Evolutionary conservation across 805 yeast species (phyloP).

Genomic region (Osmozyma mogii): DNA sequence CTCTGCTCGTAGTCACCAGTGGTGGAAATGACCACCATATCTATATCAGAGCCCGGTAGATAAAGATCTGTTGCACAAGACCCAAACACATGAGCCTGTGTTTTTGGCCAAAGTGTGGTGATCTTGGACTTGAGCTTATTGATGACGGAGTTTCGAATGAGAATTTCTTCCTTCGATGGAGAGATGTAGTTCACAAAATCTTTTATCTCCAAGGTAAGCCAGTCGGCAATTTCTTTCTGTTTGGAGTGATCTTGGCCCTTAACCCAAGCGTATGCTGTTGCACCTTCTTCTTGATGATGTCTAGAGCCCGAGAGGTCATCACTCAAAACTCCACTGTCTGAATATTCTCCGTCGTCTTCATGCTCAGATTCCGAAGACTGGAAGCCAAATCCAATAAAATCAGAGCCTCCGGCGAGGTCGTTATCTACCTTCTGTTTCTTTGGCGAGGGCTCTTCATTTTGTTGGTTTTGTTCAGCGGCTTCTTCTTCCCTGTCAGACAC

Average conservation of each 20-base stretch:
- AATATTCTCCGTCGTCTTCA: slow-evolving; percentile 16
- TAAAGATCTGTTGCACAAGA: slow-evolving; percentile 90
- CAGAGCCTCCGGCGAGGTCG: slow-evolving; percentile 38
- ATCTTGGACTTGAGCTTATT: slow-evolving; percentile 46
- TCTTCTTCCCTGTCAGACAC: slow-evolving; percentile 15
- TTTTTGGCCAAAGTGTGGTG: slow-evolving; percentile 61
- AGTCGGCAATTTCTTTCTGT: slow-evolving; percentile 72
- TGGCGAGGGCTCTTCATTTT: slow-evolving; percentile 1
- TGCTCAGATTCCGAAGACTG: slow-evolving; percentile 35
- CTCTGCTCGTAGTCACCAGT: slow-evolving; percentile 53
- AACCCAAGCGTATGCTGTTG: slow-evolving; percentile 61
- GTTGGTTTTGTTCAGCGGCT: slow-evolving; percentile 1
- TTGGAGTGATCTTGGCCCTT: slow-evolving; percentile 68
- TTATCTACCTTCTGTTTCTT: slow-evolving; percentile 16
- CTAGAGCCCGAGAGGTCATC: slow-evolving; percentile 25
- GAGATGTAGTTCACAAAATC: slow-evolving; percentile 82
- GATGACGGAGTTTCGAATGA: slow-evolving; percentile 59
- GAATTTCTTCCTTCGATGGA: slow-evolving; percentile 70
- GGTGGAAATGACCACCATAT: slow-evolving; percentile 73
- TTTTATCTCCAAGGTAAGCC: slow-evolving; percentile 79
- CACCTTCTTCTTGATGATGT: slow-evolving; percentile 6
- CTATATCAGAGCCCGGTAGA: slow-evolving; percentile 92
- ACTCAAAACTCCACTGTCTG: slow-evolving; percentile 27
- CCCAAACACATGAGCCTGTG: slow-evolving; percentile 82
- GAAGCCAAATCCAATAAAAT: slow-evolving; percentile 50